Base-by-base conservation (phyloP, 805 yeast species). In the Brettanomyces bruxellensis region DNA sequence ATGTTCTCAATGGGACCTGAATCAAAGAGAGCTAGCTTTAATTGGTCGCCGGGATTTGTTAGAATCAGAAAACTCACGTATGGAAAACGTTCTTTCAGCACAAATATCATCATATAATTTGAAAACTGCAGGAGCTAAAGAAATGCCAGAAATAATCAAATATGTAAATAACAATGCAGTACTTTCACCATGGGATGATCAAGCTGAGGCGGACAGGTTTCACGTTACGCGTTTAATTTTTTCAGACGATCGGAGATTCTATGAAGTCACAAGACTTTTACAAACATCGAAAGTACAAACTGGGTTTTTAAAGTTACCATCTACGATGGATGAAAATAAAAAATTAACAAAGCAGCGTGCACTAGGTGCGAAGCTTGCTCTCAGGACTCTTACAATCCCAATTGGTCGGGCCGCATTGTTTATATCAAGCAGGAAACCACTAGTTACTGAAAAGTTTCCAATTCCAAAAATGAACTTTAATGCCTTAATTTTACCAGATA, bases 391-490 rank as follows among this genome's bases (percentile, higher is more conserved):
- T 41, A 75, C 95, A 0, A 74, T 82, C 23, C 87, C 95, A 0
- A 63, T 84, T 25, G 96, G 96, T 0, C 72, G 91, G 52, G 89
- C 87, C 0, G 85, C 89, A 0, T 65, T 87, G 8, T 79, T 82
- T 47, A 77, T 74, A 44, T 78, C 83, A 3, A 79, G 86, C 13
- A 67, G 88, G 47, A 72, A 72, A 45, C 97, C 97, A 1, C 65
- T 90, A 46, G 73, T 87, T 38, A 88, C 97, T 0, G 97, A 91
- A 59, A 79, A 83, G 50, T 84, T 88, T 57, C 85, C 86, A 0
- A 79, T 85, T 22, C 90, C 95, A 0, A 78, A 77, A 48, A 67
- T 90, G 64, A 85, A 86, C 57, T 78, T 86, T 55, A 77, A 74
- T 50, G 75, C 87, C 0, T 53, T 76, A 18, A 75, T 89, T 38